Conservation (phyloP, 2,329 filamentous ascomycete genomes). For the Trichoderma polysporum region DNA sequence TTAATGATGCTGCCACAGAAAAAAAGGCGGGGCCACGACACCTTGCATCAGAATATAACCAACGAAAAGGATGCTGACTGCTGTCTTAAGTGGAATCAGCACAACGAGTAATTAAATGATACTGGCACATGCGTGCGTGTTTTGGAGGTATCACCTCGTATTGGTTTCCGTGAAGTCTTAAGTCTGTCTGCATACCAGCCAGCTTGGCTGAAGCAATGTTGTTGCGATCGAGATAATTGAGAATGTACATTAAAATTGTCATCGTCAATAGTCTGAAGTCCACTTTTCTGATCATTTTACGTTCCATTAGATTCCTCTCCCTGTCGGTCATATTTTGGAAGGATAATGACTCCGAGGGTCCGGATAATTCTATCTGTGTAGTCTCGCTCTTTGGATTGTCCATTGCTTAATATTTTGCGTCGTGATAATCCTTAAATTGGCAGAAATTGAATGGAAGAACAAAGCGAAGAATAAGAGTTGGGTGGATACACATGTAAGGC, state of each 20-base stretch:
- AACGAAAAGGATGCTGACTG: neutral
- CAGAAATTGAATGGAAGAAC: neutral
- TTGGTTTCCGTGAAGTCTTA: neutral
- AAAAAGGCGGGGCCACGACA: neutral
- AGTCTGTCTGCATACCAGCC: neutral
- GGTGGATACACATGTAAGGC: neutral
- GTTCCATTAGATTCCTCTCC: neutral
- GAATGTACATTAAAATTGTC: neutral
- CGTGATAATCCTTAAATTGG: neutral
- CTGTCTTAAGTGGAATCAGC: neutral
- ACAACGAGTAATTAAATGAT: neutral
- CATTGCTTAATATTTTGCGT: neutral
- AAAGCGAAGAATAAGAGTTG: neutral
- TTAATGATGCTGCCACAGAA: neutral
- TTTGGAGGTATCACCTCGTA: neutral
- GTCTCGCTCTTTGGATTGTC: neutral
- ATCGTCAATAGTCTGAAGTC: neutral
- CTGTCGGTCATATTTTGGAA: neutral
- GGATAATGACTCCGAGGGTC: neutral
- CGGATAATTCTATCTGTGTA: neutral
- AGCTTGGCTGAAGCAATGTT: neutral
- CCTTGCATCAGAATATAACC: neutral
- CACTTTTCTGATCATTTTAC: neutral
- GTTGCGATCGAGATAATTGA: neutral
- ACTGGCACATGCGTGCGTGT: neutral